Evolutionary conservation across 768 basidiomycete species (phyloP).

Genomic region (Psilocybe azurescens): DNA sequence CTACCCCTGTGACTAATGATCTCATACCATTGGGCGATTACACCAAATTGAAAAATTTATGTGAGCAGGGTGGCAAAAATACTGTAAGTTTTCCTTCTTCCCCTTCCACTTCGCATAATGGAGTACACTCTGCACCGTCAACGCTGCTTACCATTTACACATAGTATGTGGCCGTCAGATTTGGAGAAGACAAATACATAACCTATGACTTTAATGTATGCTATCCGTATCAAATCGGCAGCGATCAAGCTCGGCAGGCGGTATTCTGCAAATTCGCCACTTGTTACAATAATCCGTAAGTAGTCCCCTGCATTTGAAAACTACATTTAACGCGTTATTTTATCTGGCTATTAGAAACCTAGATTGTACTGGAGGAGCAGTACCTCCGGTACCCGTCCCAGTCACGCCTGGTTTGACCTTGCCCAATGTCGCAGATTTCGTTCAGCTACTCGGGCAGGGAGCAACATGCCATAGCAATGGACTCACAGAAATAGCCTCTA

Average conservation of each 20-base stretch:
- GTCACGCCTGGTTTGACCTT: conserved; percentile 18
- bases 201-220: conserved; percentile 18
- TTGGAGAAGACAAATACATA: conserved; percentile 9
- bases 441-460: conserved; percentile 26
- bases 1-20: no score
- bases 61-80: no score
- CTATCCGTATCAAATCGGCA: conserved; percentile 10
- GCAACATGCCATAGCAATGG: conserved; percentile 27
- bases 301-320: not conserved
- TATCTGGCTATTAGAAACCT: conserved; percentile 23
- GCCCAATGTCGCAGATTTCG: conserved; percentile 26
- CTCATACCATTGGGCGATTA: no score
- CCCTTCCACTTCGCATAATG: no score
- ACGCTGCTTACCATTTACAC: no score
- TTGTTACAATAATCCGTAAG: conserved; percentile 28
- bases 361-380: conserved; percentile 32
- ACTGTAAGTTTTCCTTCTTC: no score
- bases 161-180: conserved; percentile 27
- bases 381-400: conserved; percentile 27
- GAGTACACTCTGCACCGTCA: no score
- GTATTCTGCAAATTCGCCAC: conserved; percentile 27
- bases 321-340: not conserved
- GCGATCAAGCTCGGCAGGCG: conserved; percentile 17
- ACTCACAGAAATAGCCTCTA: not conserved
- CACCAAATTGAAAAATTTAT: no score